Evolutionary conservation across 2,329 filamentous ascomycete species (phyloP).

Genomic region (Endoconidiophora polonica): DNA sequence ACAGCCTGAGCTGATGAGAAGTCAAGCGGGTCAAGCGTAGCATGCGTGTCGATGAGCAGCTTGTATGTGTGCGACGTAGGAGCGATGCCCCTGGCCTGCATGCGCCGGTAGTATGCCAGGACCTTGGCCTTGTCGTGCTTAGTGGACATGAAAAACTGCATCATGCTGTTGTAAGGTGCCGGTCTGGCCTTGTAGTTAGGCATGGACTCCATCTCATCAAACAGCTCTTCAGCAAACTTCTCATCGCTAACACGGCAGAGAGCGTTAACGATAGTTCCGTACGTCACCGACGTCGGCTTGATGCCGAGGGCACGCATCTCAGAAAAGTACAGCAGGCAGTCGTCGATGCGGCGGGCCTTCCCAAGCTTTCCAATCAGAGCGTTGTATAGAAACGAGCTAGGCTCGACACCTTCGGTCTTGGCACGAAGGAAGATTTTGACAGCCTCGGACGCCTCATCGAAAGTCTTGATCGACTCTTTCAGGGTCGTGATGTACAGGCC

Average conservation of each 20-base stretch:
- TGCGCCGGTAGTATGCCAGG: conserved; percentile 83
- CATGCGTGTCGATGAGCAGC: conserved; percentile 86
- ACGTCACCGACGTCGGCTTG: conserved; percentile 91
- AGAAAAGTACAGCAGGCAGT: conserved; percentile 93
- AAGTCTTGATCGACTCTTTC: conserved; percentile 93
- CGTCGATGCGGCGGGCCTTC: conserved; percentile 92
- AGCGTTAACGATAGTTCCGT: conserved; percentile 95
- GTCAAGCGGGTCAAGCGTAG: conserved; percentile 79
- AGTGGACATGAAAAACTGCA: conserved; percentile 96
- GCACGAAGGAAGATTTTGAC: conserved; percentile 95
- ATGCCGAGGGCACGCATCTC: conserved; percentile 92
- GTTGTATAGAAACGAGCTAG: conserved; percentile 95
- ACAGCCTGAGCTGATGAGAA: conserved; percentile 77
- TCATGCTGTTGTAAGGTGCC: conserved; percentile 97
- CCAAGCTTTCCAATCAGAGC: conserved; percentile 95
- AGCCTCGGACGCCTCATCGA: conserved; percentile 91
- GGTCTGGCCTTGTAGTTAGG: conserved; percentile 97
- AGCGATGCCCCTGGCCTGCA: conserved; percentile 71
- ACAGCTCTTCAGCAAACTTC: conserved; percentile 92
- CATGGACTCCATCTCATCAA: conserved; percentile 98
- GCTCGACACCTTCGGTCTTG: conserved; percentile 83
- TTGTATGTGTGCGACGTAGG: conserved; percentile 96
- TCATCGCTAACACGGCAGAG: conserved; percentile 94
- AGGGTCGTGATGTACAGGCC: conserved; percentile 98
- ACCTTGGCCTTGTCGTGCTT: conserved; percentile 95